Base-by-base conservation (phyloP, 345 rosid species). In the Rhizophora apiculata region DNA sequence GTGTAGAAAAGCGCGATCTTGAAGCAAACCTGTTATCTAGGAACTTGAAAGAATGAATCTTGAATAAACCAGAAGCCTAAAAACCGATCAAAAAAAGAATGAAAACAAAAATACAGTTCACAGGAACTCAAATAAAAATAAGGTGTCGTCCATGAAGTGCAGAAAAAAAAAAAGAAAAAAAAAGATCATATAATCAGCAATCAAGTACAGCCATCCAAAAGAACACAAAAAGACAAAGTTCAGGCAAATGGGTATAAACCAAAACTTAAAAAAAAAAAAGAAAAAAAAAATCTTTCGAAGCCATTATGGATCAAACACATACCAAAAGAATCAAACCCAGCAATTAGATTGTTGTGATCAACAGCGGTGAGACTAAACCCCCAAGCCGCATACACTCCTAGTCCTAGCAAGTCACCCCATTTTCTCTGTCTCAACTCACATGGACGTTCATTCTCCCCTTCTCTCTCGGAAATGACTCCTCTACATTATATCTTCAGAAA, bases 371-470 rank as follows among this genome's bases (percentile, higher is more conserved):
- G 48, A 56, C 65, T 49, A 22, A 72, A 68, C 68, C 69, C 74
- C 79, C 78, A 84, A 86, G 83, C 89, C 61, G 86, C 87, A 74
- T 30, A 64, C 69, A 59, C 26, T 73, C 71, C 68, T 10, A 27
- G 57, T 43, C 49, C 49, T 13, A 43, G 49, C 4, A 15, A 43
- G 71, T 85, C 86, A 89, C 79, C 87, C 82, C 90, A 75, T 85
- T 70, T 73, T 76, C 80, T 72, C 74, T 60, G 68, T 56, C 63
- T 39, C 31, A 69, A 32, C 75, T 30, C 58, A 54, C 69, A 63
- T 21, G 31, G 19, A 62, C 52, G 6, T 53, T 63, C 24, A 65
- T 55, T 64, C 64, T 64, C 69, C 69, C 81, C 65, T 70, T 70
- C 76, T 79, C 75, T 79, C 60, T 73, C 84, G 78, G 70, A 79